Conservation (phyloP, 441 rosid species). For the Syzygium syzygioides region DNA sequence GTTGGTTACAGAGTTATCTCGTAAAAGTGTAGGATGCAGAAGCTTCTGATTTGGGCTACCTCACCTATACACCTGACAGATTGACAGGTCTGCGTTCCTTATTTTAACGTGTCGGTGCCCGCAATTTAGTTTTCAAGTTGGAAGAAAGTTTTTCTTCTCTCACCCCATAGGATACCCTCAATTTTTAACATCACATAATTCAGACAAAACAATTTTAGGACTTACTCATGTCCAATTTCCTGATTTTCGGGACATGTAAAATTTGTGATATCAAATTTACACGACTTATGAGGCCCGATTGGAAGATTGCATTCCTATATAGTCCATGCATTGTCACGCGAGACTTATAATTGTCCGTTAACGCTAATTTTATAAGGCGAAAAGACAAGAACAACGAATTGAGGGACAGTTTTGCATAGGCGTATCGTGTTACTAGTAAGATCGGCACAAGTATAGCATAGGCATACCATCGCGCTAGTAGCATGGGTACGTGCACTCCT, state of each 20-base stretch:
- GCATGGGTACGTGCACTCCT: not conserved
- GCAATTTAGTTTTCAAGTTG: too few relatives aligned
- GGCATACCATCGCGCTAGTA: not conserved
- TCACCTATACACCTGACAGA: too few relatives aligned
- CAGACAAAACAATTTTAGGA: too few relatives aligned
- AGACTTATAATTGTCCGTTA: not conserved
- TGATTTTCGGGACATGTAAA: not conserved
- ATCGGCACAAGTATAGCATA: not conserved
- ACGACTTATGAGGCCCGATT: not conserved
- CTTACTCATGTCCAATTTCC: not conserved
- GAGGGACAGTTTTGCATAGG: not conserved
- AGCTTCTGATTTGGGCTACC: too few relatives aligned
- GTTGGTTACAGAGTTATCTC: too few relatives aligned
- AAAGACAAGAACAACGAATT: not conserved
- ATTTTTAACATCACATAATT: too few relatives aligned
- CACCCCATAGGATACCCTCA: too few relatives aligned
- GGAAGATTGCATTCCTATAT: not conserved
- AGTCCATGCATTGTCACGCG: not conserved
- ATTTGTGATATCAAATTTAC: not conserved
- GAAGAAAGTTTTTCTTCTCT: too few relatives aligned
- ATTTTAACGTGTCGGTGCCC: too few relatives aligned
- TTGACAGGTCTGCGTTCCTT: too few relatives aligned
- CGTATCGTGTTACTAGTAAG: not conserved
- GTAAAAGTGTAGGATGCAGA: too few relatives aligned
- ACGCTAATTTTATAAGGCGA: not conserved